These are phyloP conservation scores for Panus rudis DNA, from an alignment of 768 basidiomycete genomes.

Conservation along the genomic window DNA sequence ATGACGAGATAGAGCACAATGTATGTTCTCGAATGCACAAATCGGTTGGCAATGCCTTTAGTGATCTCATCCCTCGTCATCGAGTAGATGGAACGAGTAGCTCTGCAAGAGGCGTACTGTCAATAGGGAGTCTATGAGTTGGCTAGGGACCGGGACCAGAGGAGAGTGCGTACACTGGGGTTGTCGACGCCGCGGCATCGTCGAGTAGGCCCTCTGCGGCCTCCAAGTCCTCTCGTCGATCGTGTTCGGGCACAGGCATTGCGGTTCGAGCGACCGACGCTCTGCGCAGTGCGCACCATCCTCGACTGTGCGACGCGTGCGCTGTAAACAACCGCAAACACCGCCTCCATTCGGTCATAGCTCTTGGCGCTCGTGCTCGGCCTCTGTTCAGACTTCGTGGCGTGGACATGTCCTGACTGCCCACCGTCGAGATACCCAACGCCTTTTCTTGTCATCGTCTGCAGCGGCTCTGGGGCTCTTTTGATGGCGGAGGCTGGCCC, in stretches of 20 bases:
- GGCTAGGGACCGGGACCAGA: conserved; percentile 4
- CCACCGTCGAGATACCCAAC: too few species aligned
- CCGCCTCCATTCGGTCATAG: too few species aligned
- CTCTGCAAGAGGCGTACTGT: conserved; percentile 34
- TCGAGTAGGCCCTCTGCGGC: conserved; percentile 23
- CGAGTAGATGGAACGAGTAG: conserved; percentile 77
- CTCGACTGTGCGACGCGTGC: neutral
- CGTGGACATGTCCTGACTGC: too few species aligned
- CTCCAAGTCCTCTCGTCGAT: conserved; percentile 23
- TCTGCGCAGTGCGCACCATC: conserved; percentile 5
- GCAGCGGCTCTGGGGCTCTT: too few species aligned
- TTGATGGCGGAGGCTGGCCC: conserved; percentile 27
- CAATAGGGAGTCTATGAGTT: conserved; percentile 16
- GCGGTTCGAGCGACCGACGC: conserved; percentile 7
- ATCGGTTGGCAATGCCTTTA: conserved; percentile 81
- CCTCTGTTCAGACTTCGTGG: too few species aligned
- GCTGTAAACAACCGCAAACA: too few species aligned
- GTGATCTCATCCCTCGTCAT: conserved; percentile 79
- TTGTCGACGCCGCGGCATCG: conserved; percentile 10
- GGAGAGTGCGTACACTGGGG: conserved; percentile 18
- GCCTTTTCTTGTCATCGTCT: too few species aligned
- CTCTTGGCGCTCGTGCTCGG: too few species aligned
- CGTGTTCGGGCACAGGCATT: conserved; percentile 21
- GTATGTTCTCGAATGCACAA: conserved; percentile 82
- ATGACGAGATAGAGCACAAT: conserved; percentile 85